Evolutionary conservation across 2,329 filamentous ascomycete species (phyloP).

Genomic region (Helotiales sp.): DNA sequence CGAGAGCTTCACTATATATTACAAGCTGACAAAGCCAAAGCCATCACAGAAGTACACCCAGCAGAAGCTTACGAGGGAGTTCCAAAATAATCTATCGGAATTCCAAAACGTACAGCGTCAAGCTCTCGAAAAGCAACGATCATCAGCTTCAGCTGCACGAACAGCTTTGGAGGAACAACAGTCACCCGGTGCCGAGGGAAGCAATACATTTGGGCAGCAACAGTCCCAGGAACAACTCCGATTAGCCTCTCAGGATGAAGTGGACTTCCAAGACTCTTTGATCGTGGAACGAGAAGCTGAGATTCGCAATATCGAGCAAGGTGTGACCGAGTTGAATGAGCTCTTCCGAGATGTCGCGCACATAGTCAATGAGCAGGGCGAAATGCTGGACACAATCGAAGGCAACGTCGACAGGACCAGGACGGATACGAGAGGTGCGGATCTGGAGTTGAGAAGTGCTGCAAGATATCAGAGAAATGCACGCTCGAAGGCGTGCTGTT

Average conservation of each 20-base stretch:
- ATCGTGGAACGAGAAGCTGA: constrained; percentile 97
- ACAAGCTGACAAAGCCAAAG: constrained; percentile 44
- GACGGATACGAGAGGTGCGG: constrained; percentile 80
- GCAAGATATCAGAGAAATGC: constrained; percentile 94
- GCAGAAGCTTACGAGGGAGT: constrained; percentile 91
- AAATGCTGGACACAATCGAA: constrained; percentile 81
- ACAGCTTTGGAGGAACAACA: constrained; percentile 69
- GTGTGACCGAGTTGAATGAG: constrained; percentile 92
- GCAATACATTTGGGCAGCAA: constrained; percentile 47
- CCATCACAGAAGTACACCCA: constrained; percentile 96
- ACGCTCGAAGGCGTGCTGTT: constrained; percentile 88
- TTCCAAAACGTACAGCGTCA: constrained; percentile 91
- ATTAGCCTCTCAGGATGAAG: constrained; percentile 87
- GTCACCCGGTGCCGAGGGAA: constrained; percentile 36
- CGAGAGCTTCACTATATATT: background rate
- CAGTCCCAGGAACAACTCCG: constrained; percentile 76
- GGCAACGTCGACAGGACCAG: constrained; percentile 84
- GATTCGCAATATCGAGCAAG: constrained; percentile 96
- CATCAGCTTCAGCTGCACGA: constrained; percentile 79
- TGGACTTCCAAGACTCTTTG: constrained; percentile 94
- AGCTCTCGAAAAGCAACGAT: constrained; percentile 89
- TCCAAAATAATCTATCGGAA: constrained; percentile 82
- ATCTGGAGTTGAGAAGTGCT: constrained; percentile 81
- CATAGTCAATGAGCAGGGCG: constrained; percentile 93
- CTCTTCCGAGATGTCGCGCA: constrained; percentile 97